Base-by-base conservation (phyloP, 768 basidiomycete genomes). In the Russula sp. region DNA sequence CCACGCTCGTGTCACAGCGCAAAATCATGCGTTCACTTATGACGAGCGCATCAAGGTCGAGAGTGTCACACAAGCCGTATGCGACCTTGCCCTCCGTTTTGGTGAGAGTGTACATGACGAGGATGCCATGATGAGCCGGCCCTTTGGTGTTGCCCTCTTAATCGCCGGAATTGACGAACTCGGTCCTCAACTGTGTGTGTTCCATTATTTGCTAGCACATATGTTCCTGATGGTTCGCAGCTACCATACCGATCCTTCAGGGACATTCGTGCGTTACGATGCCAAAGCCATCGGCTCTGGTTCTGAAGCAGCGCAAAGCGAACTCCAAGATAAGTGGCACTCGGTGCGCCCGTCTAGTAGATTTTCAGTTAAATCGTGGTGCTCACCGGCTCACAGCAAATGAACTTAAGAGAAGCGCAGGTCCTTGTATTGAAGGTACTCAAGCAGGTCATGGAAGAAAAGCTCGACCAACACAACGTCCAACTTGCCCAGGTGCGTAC, bases 391-490 rank as follows among this genome's bases (percentile, higher is more conserved):
- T 43, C 59, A n/a, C 69, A 98, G 96, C 86, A 86, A 83, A 96
- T 98, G 86, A 86, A 88, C 8, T 77, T 98, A 25, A 75, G 79
- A 66, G 93, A 97, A 74, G 97, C 94, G 0, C 92, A 98, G 67
- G 78, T 83, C 42, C 76, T 98, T 65, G 88, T 91, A 3, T 77
- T 98, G 56, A 86, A 84, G 65, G 92, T 98, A 49, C 78, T 98
- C 65, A 98, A 99, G 77, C 94, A 98, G 77, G 97, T 98, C 47
- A 99, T 98, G 97, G 97, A 98, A 74, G 97, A 98, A 77, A 98
- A 97, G 73, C 83, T 99, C 46, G 96, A 98, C 75, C 92, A 97
- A 68, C 95, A 98, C 77, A 98, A 99, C 68, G 95, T 98, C 29
- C 95, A 98, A 74, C 80, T 99, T 14, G 94, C 96, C 56, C 93